phyloP scores from a whole-genome alignment of 2,329 filamentous ascomycete species.

The Acrocalymma vagum region DNA sequence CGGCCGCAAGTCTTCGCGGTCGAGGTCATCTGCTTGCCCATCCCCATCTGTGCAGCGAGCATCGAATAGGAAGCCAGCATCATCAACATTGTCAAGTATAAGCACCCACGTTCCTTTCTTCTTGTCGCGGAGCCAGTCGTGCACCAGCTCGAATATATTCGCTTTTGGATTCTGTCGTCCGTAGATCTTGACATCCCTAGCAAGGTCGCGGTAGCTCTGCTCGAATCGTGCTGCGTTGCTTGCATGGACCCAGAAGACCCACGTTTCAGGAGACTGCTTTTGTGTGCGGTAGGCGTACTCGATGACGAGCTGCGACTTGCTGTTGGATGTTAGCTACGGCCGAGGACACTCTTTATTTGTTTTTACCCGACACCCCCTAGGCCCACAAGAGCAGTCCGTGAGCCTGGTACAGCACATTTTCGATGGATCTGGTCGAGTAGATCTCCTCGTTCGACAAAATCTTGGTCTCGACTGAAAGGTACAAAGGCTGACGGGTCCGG shows the following conservation, averaged over 20 bases:
- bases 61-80: constrained; percentile 1
- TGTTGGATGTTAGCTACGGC: constrained; percentile 5
- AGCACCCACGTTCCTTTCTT: constrained; percentile 19
- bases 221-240: constrained; percentile 23
- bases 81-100: constrained; percentile 20
- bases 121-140: constrained; percentile 19
- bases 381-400: constrained; percentile 30
- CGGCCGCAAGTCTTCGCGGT: neutral
- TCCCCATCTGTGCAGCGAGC: neutral
- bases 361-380: constrained; percentile 12
- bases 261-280: constrained; percentile 14
- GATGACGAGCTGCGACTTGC: constrained; percentile 22
- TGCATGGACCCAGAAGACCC: constrained; percentile 21
- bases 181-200: constrained; percentile 12
- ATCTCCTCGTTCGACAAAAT: constrained; percentile 28
- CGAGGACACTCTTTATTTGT: neutral
- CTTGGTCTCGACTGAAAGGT: constrained; percentile 29
- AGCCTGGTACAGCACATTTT: constrained; percentile 39
- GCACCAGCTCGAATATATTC: constrained; percentile 20
- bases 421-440: constrained; percentile 25
- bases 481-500: constrained; percentile 25
- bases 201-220: constrained; percentile 19
- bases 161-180: constrained; percentile 15
- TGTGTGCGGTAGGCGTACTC: constrained; percentile 15
- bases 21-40: neutral